These are phyloP conservation scores for Cryphonectria naterciae DNA, from an alignment of 2,329 filamentous ascomycete genomes.

Conservation along the genomic window DNA sequence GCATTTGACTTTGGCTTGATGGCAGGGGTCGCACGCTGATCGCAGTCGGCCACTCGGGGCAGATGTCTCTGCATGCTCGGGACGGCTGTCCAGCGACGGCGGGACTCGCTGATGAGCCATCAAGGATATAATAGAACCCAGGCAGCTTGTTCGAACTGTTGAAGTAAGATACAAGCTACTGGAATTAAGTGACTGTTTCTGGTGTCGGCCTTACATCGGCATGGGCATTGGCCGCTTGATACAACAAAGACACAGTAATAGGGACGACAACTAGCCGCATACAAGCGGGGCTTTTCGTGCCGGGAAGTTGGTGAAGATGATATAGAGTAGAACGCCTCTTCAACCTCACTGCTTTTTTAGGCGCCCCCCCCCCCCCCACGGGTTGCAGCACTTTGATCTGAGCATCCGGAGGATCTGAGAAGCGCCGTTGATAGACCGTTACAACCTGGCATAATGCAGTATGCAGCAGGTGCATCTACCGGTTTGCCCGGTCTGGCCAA, in stretches of 20 bases:
- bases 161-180: not conserved
- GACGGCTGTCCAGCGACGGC: not conserved
- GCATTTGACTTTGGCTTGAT: slow-evolving; percentile 33
- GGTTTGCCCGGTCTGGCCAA: too few species aligned
- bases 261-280: not conserved
- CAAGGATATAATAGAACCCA: not conserved
- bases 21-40: slow-evolving; percentile 34
- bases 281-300: not conserved
- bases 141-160: not conserved
- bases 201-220: not conserved
- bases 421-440: not conserved
- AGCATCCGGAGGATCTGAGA: not conserved
- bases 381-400: not conserved
- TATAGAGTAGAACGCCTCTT: not conserved
- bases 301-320: not conserved
- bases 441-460: too few species aligned
- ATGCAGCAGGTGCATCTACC: too few species aligned
- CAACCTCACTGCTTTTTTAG: not conserved
- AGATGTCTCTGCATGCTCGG: slow-evolving; percentile 8
- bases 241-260: not conserved
- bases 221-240: not conserved
- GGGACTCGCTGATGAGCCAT: slow-evolving; percentile 1
- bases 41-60: slow-evolving; percentile 26
- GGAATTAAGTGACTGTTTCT: not conserved
- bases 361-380: too few species aligned